phyloP scores from a whole-genome alignment of 306 rosid genomes.

The Purshia tridentata region DNA sequence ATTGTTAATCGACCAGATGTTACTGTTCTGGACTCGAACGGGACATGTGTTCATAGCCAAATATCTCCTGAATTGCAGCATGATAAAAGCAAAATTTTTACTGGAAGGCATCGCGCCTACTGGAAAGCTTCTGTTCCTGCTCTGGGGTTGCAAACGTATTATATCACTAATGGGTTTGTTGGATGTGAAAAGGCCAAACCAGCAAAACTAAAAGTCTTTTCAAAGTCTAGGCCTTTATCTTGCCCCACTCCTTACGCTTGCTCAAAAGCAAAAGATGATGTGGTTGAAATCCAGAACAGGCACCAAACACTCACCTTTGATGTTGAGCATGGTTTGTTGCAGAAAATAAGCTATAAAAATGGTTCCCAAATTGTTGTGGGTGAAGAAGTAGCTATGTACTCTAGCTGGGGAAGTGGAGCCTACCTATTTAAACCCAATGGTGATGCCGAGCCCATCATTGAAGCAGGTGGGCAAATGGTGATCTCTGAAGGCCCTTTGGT shows the following conservation, averaged over 20 bases:
- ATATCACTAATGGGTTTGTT: conserved; percentile 57
- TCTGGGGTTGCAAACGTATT: conserved; percentile 80
- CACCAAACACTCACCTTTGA: conserved; percentile 76
- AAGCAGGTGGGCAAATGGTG: conserved; percentile 68
- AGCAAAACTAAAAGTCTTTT: conserved; percentile 59
- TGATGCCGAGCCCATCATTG: conserved; percentile 61
- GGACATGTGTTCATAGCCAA: conserved; percentile 82
- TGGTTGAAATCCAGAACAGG: conserved; percentile 66
- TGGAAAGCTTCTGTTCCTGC: conserved; percentile 85
- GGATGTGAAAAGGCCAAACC: conserved; percentile 78
- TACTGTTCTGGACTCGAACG: conserved; percentile 70
- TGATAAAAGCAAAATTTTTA: conserved; percentile 62
- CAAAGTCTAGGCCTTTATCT: conserved; percentile 45
- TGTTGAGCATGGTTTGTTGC: conserved; percentile 66
- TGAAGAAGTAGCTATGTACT: conserved; percentile 90
- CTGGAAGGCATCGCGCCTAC: conserved; percentile 82
- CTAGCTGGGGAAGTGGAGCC: conserved; percentile 81
- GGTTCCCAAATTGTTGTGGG: conserved; percentile 48
- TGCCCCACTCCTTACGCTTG: conserved; percentile 83
- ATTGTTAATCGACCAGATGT: conserved; percentile 73
- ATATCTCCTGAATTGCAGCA: conserved; percentile 81
- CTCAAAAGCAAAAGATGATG: conserved; percentile 43
- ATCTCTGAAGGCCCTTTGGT: conserved; percentile 74
- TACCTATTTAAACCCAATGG: conserved; percentile 86
- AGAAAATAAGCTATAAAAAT: conserved; percentile 48